Base-by-base conservation (phyloP, 2,329 filamentous ascomycete species). In the Monilinia laxa region DNA sequence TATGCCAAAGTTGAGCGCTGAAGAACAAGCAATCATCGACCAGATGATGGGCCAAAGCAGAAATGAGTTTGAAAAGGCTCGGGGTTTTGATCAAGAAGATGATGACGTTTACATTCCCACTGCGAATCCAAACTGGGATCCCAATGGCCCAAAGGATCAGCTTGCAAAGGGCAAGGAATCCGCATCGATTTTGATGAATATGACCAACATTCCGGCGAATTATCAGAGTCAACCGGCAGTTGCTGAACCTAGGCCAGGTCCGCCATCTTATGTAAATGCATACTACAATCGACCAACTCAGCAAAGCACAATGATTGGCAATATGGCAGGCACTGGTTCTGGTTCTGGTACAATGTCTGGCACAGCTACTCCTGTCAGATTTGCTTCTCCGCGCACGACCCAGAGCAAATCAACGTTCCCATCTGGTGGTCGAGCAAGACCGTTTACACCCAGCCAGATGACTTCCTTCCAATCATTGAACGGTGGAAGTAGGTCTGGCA, bases 371-470 rank as follows among this genome's bases (percentile, higher is more conserved):
- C 47, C 47, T 28, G 45, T 18, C n/a, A 60, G 35, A 49, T 54
- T 31, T 38, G 64, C n/a, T 18, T 53, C 64, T 35, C 55, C 64
- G 53, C 64, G 35, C 38, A 52, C 38, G 10, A 42, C 55, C 16
- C 64, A 52, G 12, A 65, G 64, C 20, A 65, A 62, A 25, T 57
- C 52, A 23, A 64, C 62, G 4, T 64, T 56, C 23, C 38, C 64
- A 23, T 52, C 40, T 11, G 45, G 31, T 42, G 55, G 40, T 20
- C 57, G 57, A n/a, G 64, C 56, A 62, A 65, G 64, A 53, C 55
- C 64, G 2, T 65, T 65, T 40, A 65, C 64, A 10, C 64, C 64
- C 4, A 60, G 56, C 35, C 47, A 42, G 40, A 53, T 53, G 38
- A 49, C 64, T 18, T 62, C 58, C 20, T 62, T 65, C 25, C 53